Evolutionary conservation across 1,284 basidiomycete genomes (phyloP).

Genomic region (Tilletiaria anomala): DNA sequence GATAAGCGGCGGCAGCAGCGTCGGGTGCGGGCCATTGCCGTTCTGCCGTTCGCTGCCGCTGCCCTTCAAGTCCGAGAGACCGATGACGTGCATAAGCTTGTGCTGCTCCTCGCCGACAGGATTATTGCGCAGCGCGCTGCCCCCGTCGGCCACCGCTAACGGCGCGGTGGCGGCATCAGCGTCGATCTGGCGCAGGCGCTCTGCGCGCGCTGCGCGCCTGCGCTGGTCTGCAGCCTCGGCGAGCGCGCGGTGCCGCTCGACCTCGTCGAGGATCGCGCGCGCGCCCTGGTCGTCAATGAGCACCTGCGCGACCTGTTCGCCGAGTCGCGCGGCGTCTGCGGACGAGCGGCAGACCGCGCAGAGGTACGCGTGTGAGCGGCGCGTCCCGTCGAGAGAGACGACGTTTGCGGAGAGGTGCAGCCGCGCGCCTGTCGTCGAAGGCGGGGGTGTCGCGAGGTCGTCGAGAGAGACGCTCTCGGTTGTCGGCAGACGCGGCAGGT

Average conservation of each 20-base stretch:
- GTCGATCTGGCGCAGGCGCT: slow-evolving; percentile 2
- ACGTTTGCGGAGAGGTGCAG: slow-evolving; percentile 31
- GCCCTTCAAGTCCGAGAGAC: no score
- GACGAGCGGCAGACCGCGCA: slow-evolving; percentile 12
- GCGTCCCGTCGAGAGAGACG: slow-evolving; percentile 34
- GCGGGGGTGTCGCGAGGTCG: no score
- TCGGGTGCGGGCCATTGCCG: background rate
- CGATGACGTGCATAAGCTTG: slow-evolving; percentile 1
- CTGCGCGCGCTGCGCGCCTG: slow-evolving; percentile 1
- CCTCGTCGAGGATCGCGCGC: slow-evolving; percentile 30
- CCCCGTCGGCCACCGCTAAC: background rate
- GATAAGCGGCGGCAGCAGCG: background rate
- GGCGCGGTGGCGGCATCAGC: slow-evolving; percentile 1
- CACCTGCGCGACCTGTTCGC: slow-evolving; percentile 22
- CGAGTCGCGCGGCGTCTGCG: slow-evolving; percentile 24
- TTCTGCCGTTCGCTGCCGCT: background rate
- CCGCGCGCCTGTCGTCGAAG: background rate
- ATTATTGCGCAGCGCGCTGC: background rate
- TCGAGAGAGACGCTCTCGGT: background rate
- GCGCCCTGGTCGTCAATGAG: slow-evolving; percentile 26
- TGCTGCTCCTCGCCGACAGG: background rate
- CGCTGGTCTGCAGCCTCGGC: slow-evolving; percentile 27
- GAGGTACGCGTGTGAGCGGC: slow-evolving; percentile 14
- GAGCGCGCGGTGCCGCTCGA: slow-evolving; percentile 33
- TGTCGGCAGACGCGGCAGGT: no score